Evolutionary conservation across 306 rosid species (phyloP).

Genomic region (Gynostemma pentaphyllum): DNA sequence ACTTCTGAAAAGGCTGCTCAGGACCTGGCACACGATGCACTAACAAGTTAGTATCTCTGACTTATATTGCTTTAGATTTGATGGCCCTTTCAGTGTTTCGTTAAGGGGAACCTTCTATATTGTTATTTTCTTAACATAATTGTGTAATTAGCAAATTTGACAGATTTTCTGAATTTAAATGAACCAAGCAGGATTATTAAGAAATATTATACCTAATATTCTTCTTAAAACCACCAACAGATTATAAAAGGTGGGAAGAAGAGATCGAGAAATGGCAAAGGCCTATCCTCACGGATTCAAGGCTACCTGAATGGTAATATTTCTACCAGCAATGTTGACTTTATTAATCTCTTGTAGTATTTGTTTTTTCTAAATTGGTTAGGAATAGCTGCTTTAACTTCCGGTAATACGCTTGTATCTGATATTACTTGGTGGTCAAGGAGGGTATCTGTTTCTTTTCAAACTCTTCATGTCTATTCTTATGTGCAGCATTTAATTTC

Average conservation of each 20-base stretch:
- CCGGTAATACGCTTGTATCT: background rate
- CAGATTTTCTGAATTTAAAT: background rate
- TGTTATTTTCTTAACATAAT: background rate
- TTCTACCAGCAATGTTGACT: background rate
- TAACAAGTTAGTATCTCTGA: constrained; percentile 52
- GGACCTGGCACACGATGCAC: constrained; percentile 80
- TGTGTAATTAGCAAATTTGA: background rate
- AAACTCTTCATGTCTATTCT: background rate
- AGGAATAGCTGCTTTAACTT: background rate
- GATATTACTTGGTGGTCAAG: background rate
- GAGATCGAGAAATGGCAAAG: constrained; percentile 88
- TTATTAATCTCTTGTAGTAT: background rate
- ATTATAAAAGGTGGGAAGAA: constrained; percentile 93
- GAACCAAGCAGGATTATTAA: constrained; percentile 10
- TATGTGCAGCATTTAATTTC: constrained; percentile 11
- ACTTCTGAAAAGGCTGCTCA: constrained; percentile 80
- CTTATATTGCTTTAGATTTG: constrained; percentile 13
- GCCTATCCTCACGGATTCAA: constrained; percentile 72
- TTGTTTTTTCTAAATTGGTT: background rate
- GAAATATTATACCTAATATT: constrained; percentile 5
- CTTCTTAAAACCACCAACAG: constrained; percentile 36
- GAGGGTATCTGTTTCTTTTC: background rate
- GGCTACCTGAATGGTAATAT: constrained; percentile 80
- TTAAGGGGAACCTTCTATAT: background rate
- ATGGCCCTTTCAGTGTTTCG: background rate